Base-by-base conservation (phyloP, 2,329 filamentous ascomycete species). In the Fusarium keratoplasticum region DNA sequence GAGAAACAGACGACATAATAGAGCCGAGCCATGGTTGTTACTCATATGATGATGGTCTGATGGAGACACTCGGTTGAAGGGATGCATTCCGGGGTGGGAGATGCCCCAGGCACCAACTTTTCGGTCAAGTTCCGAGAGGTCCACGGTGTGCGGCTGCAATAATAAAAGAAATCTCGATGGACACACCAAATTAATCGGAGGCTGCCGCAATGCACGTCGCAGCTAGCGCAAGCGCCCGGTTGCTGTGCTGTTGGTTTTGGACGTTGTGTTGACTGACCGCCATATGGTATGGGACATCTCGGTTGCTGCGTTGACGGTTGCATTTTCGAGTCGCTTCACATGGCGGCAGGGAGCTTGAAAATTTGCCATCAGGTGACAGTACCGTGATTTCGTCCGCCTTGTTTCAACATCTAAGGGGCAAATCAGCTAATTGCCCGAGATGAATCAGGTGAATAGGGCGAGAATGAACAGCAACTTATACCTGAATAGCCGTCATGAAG, bases 101-200 rank as follows among this genome's bases (percentile, higher is more conserved):
- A 38, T 13, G 70, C 71, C 71, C 67, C 47, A 74, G 71, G 71
- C 71, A 73, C 33, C 47, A 52, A 47, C 29, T 18, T 66, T 66
- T 73, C 71, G 71, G 71, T 25, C 71, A 71, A 71, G 63, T 71
- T 71, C 69, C 69, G 68, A 71, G 47, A 18, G 27, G 47, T 36
- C 42, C 25, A 67, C 58, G 54, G 68, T 68, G 57, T 71, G 63
- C 60, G 57, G 40, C 57, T 42, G 35, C 16, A 50, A 59, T 57
- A 50, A 58, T 58, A 42, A 33, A 50, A 35, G 33, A 40, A 55
- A 44, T 54, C 36, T 58, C 38, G 27, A 58, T 33, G 38, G 59
- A 7, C 47, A 60, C 9, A 36, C 6, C 11, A 40, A 57, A 71
- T 60, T 57, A 58, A 58, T 33, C 22, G 50, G 25, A 65, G 11